These are phyloP conservation scores for Stenogyne calaminthoides DNA, from an alignment of 305 asterid genomes.

Conservation along the genomic window DNA sequence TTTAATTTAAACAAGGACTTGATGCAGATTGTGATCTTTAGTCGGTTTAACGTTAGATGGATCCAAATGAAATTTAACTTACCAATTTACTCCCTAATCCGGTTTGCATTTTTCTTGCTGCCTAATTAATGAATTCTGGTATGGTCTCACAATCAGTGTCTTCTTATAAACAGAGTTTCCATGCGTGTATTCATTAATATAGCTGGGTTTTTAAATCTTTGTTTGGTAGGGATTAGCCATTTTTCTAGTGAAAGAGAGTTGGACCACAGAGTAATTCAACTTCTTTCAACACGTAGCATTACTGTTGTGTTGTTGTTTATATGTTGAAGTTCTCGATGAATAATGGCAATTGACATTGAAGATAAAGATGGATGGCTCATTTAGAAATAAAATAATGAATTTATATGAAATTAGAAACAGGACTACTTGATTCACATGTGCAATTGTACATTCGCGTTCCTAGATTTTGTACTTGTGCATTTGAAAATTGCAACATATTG, in stretches of 20 bases:
- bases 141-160: neutral
- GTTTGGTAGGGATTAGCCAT: neutral
- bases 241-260: neutral
- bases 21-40: neutral
- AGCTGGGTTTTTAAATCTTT: neutral
- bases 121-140: neutral
- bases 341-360: neutral
- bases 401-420: neutral
- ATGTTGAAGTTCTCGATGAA: neutral
- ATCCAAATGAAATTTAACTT: neutral
- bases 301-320: conserved; percentile 2
- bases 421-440: neutral
- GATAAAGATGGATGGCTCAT: neutral
- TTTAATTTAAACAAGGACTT: neutral
- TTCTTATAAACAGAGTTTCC: neutral
- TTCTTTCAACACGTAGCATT: neutral
- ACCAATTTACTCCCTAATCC: neutral
- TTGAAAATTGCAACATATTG: neutral
- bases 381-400: neutral
- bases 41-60: neutral
- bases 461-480: neutral
- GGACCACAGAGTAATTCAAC: neutral
- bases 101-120: neutral
- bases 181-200: neutral
- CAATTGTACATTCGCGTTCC: neutral